Conservation (phyloP, 1,139 yeast species). For the Wickerhamiella infanticola region DNA sequence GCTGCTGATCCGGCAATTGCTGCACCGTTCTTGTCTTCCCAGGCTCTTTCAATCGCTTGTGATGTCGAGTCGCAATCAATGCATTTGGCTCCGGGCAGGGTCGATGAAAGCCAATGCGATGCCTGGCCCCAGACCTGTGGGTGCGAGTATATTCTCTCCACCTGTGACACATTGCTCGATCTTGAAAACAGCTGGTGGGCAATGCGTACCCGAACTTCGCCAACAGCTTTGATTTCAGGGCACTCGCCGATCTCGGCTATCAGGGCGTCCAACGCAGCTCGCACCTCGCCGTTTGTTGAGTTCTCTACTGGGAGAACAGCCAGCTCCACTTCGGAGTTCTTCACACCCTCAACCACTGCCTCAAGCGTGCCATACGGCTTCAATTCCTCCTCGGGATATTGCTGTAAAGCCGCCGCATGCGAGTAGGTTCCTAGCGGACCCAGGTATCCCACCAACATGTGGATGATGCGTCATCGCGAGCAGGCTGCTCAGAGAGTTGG, state of each 20-base stretch:
- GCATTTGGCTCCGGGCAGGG: slow-evolving; percentile 25
- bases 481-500: background rate
- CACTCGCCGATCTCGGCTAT: slow-evolving; percentile 34
- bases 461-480: background rate
- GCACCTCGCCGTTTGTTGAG: slow-evolving; percentile 89
- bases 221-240: slow-evolving; percentile 25
- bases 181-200: slow-evolving; percentile 56
- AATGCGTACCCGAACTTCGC: slow-evolving; percentile 69
- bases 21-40: slow-evolving; percentile 25
- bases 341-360: slow-evolving; percentile 47
- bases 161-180: slow-evolving; percentile 27
- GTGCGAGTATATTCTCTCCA: slow-evolving; percentile 61
- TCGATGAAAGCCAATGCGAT: slow-evolving; percentile 10
- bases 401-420: slow-evolving; percentile 38
- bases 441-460: slow-evolving; percentile 42
- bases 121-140: slow-evolving; percentile 97
- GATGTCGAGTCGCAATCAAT: slow-evolving; percentile 71
- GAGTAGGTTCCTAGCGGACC: slow-evolving; percentile 91
- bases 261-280: slow-evolving; percentile 64
- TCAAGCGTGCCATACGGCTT: slow-evolving; percentile 25
- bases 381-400: slow-evolving; percentile 7
- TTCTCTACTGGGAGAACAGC: slow-evolving; percentile 90
- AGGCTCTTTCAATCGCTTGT: slow-evolving; percentile 58
- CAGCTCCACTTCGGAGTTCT: slow-evolving; percentile 35
- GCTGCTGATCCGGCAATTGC: slow-evolving; percentile 55